Evolutionary conservation across 805 yeast genomes (phyloP).

Genomic region (Candida succiphila): DNA sequence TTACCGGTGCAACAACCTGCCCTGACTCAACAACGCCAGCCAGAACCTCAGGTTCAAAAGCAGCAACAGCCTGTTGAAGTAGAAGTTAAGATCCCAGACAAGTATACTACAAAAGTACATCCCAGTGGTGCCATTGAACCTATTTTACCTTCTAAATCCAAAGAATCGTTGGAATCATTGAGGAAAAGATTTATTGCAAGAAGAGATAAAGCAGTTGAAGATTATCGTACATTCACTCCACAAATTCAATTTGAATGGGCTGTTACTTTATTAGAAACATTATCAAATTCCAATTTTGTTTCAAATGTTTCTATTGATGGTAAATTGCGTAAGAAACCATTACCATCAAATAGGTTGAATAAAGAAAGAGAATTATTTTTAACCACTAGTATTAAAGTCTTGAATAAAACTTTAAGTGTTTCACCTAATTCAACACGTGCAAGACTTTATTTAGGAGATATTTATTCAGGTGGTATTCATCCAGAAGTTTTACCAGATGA

Average conservation of each 20-base stretch:
- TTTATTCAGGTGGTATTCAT: conserved; percentile 41
- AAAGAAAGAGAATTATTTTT: conserved; percentile 47
- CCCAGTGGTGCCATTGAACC: conserved; percentile 19
- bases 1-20: no score
- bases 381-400: conserved; percentile 46
- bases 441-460: conserved; percentile 47
- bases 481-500: conserved; percentile 36
- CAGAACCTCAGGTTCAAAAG: no score
- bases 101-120: no score
- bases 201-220: conserved; percentile 24
- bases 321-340: conserved; percentile 26
- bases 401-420: conserved; percentile 41
- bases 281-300: conserved; percentile 28
- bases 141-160: conserved; percentile 19
- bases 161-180: conserved; percentile 14
- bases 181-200: conserved; percentile 18
- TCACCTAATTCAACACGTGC: conserved; percentile 46
- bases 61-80: no score
- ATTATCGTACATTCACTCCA: conserved; percentile 32
- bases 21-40: no score
- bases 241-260: conserved; percentile 56
- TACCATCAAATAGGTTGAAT: conserved; percentile 31
- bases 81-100: no score
- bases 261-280: conserved; percentile 41
- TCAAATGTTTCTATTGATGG: conserved; percentile 40